Evolutionary conservation across 768 basidiomycete species (phyloP).

Genomic region (Russula compacta): DNA sequence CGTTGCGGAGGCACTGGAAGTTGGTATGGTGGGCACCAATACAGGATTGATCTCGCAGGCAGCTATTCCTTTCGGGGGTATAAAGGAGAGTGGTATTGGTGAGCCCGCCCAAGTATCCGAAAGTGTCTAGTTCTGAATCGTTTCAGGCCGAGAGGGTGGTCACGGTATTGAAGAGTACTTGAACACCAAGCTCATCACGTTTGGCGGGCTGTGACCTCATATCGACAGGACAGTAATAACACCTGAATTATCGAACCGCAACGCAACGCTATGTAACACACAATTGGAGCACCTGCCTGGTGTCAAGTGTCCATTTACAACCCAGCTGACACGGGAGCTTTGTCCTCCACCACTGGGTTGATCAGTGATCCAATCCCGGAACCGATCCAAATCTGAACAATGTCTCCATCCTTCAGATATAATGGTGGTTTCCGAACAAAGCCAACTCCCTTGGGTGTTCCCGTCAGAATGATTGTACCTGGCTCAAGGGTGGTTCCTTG

Average conservation of each 20-base stretch:
- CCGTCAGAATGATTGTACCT: conserved; percentile 76
- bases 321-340: conserved; percentile 28
- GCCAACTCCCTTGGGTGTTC: conserved; percentile 76
- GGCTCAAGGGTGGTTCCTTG: conserved; percentile 78
- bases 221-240: not conserved
- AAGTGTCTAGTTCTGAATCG: not conserved
- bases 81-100: conserved; percentile 81
- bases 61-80: conserved; percentile 79
- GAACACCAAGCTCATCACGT: conserved; percentile 71
- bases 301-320: conserved; percentile 25
- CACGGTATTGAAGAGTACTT: conserved; percentile 89
- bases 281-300: not conserved
- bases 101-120: conserved; percentile 22
- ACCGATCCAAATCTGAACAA: conserved; percentile 57
- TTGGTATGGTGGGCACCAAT: conserved; percentile 87
- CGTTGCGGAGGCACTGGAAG: conserved; percentile 89
- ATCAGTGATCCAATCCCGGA: conserved; percentile 71
- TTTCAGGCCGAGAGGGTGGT: conserved; percentile 68
- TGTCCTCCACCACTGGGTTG: conserved; percentile 70
- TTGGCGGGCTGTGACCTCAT: conserved; percentile 50
- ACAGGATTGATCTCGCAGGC: conserved; percentile 74
- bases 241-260: not conserved
- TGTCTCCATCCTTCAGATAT: conserved; percentile 67
- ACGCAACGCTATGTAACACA: not conserved
- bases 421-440: conserved; percentile 63